Base-by-base conservation (phyloP, 2,329 filamentous ascomycete genomes). In the Lecanicillium sp. region DNA sequence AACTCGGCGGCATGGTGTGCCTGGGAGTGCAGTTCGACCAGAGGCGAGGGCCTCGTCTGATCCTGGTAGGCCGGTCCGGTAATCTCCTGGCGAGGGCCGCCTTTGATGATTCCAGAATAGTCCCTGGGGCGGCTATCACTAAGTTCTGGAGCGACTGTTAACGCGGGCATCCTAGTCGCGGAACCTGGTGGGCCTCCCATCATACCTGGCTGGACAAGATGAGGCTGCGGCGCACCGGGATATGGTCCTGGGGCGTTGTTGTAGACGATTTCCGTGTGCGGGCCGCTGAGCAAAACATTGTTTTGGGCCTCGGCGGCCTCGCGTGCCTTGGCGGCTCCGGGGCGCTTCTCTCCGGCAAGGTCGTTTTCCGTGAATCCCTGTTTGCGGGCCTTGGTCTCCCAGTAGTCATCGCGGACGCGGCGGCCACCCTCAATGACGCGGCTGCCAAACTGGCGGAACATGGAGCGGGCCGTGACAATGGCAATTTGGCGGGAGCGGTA, bases 321-420 rank as follows among this genome's bases (percentile, higher is more conserved):
- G 54, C 90, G 76, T 44, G 85, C 84, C 66, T 94, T 95, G 42
- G 87, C 81, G 29, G 86, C 89, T 39, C 92, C 92, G 5, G 92
- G 92, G 47, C 92, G 76, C 69, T 98, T 97, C 65, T 98, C 92
- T 29, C 92, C 92, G 4, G 92, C 92, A 36, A 89, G 73, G 60
- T 98, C 92, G 46, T 94, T 88, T 59, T 98, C 92, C 1, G 92
- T 98, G 57, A 98, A 98, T 10, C 92, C 92, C 62, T 98, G 92
- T 64, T 97, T 98, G 34, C 85, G 77, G 7, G 92, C 92, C 64
- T 97, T 97, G 55, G 83, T 86, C 62, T 97, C 92, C 92, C 92
- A 98, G 63, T 98, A 98, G 59, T 98, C 92, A 62, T 98, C 92
- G 36, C 92, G 82, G 30, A 98, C 92, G 42, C 92, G 75, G 46